A percentile compares a stretch with the other conserved stretches of the same genome.
phyloP scores from a whole-genome alignment of 73 alveolate species.

The Uronychia setigera region DNA sequence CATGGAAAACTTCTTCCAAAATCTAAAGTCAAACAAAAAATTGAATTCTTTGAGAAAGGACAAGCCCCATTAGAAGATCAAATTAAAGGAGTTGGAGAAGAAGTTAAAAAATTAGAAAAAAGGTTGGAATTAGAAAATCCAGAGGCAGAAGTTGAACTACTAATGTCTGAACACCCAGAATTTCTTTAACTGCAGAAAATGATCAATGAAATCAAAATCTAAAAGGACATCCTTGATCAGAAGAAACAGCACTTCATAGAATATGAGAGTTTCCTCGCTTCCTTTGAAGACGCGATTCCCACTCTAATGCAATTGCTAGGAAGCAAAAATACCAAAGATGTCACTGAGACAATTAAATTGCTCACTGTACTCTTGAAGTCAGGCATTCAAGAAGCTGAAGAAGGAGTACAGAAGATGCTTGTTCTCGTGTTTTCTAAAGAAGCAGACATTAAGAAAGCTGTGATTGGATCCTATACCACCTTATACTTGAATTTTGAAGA shows the following conservation, averaged over 20 bases:
- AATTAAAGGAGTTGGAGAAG: slow-evolving; percentile 27
- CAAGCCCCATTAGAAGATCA: not conserved
- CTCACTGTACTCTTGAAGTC: slow-evolving; percentile 59
- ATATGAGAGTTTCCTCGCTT: slow-evolving; percentile 63
- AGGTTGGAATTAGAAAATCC: slow-evolving; percentile 52
- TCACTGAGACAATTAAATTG: slow-evolving; percentile 76
- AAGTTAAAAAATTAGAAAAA: slow-evolving; percentile 55
- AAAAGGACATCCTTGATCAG: slow-evolving; percentile 12
- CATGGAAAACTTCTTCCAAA: slow-evolving; percentile 56
- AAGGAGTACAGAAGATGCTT: slow-evolving; percentile 68
- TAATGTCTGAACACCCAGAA: slow-evolving; percentile 50
- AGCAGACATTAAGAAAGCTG: slow-evolving; percentile 36
- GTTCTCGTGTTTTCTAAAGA: slow-evolving; percentile 50
- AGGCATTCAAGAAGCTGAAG: slow-evolving; percentile 68
- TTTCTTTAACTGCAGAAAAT: slow-evolving; percentile 38
- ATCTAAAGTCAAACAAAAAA: not conserved
- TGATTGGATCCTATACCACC: slow-evolving; percentile 57
- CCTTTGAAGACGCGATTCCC: slow-evolving; percentile 62
- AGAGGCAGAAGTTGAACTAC: slow-evolving; percentile 56
- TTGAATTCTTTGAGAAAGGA: not conserved
- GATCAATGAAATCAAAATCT: slow-evolving; percentile 46
- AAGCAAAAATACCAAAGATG: slow-evolving; percentile 76
- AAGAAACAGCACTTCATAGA: slow-evolving; percentile 56
- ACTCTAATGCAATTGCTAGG: slow-evolving; percentile 70
- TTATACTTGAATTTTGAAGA: slow-evolving; percentile 52